phyloP scores from a whole-genome alignment of 2,329 filamentous ascomycete genomes.

The Alternaria sp. region DNA sequence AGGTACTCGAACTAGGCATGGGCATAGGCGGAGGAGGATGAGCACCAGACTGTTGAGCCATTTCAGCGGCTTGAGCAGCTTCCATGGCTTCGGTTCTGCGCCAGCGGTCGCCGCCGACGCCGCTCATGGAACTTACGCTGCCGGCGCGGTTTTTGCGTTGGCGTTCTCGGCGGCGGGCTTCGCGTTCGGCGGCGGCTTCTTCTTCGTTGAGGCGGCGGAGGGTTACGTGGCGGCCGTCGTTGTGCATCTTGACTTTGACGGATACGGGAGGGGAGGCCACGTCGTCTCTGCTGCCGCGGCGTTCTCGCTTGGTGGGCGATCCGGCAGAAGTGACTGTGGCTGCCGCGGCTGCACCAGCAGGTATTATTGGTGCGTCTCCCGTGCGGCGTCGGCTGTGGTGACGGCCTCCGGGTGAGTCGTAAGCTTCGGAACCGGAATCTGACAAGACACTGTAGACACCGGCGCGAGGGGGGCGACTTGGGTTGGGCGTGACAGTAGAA shows the following conservation, averaged over 20 bases:
- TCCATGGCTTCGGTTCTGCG: slow-evolving; percentile 48
- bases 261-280: slow-evolving; percentile 66
- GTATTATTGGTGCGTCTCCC: slow-evolving; percentile 31
- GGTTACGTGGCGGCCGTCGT: slow-evolving; percentile 68
- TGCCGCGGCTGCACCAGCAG: slow-evolving; percentile 37
- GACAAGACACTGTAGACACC: slow-evolving; percentile 46
- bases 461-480: slow-evolving; percentile 44
- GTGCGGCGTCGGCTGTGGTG: slow-evolving; percentile 42
- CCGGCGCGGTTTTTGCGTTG: slow-evolving; percentile 47
- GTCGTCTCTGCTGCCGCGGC: slow-evolving; percentile 48
- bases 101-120: slow-evolving; percentile 48
- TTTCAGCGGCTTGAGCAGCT: slow-evolving; percentile 42
- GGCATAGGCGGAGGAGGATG: slow-evolving; percentile 38
- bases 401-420: slow-evolving; percentile 45
- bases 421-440: slow-evolving; percentile 51
- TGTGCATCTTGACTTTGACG: slow-evolving; percentile 70
- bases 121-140: slow-evolving; percentile 50
- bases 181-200: slow-evolving; percentile 66
- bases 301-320: slow-evolving; percentile 39
- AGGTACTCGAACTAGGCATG: slow-evolving; percentile 31
- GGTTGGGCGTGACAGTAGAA: slow-evolving; percentile 34
- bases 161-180: slow-evolving; percentile 59
- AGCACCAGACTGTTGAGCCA: slow-evolving; percentile 27
- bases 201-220: slow-evolving; percentile 66
- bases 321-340: slow-evolving; percentile 34